These are phyloP conservation scores for Ogataea degrootiae DNA, from an alignment of 805 yeast genomes.

Conservation along the genomic window DNA sequence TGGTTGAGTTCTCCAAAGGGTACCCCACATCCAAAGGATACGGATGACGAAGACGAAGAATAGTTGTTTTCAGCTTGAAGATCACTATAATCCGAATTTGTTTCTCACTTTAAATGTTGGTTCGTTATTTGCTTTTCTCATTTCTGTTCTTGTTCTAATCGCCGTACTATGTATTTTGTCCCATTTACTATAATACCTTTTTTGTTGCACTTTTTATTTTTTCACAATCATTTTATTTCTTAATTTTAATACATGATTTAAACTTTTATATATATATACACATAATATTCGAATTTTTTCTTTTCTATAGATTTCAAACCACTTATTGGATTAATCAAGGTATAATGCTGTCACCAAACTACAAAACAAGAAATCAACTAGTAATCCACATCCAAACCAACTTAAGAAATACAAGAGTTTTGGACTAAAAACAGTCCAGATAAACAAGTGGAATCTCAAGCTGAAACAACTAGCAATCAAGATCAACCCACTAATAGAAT, in stretches of 20 bases:
- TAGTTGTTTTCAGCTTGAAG: not conserved
- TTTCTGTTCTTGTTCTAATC: not conserved
- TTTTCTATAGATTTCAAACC: too few species aligned
- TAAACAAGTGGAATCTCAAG: conserved; percentile 80
- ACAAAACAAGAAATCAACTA: conserved; percentile 34
- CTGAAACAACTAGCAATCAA: conserved; percentile 66
- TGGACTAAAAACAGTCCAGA: conserved; percentile 98
- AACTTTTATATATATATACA: not conserved
- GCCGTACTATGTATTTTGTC: too few species aligned
- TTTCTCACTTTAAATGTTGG: not conserved
- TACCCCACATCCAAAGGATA: conserved; percentile 89
- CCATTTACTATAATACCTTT: too few species aligned
- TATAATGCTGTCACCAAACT: conserved; percentile 17
- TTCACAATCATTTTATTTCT: too few species aligned
- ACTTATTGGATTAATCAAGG: conserved; percentile 1
- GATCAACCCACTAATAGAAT: conserved; percentile 52
- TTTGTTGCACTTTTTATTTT: too few species aligned
- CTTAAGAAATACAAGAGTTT: conserved; percentile 74
- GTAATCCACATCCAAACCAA: conserved; percentile 56
- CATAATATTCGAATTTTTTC: not conserved
- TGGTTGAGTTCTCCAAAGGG: conserved; percentile 98
- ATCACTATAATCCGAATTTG: not conserved
- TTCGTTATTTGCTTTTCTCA: not conserved
- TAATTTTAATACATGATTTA: too few species aligned
- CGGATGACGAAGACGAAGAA: conserved; percentile 79